Evolutionary conservation across 139 green algal genomes (phyloP).

Genomic region (Bryopsis sp.): DNA sequence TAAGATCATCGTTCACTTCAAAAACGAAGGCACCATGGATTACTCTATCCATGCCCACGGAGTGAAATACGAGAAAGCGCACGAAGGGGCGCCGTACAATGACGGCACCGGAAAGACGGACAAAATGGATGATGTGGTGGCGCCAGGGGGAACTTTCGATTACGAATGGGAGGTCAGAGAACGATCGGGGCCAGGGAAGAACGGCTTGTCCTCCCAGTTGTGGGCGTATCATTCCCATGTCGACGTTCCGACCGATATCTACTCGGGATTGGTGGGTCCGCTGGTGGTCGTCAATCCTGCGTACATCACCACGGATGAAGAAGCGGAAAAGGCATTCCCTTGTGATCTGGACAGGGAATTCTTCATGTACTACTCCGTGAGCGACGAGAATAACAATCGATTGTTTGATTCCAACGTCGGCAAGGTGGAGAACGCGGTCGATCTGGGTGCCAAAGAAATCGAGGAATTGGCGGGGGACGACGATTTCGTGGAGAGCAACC

Average conservation of each 20-base stretch:
- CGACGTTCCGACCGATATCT: slow-evolving; percentile 23
- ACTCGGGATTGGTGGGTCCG: slow-evolving; percentile 23
- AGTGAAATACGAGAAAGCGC: slow-evolving; percentile 22
- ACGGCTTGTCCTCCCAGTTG: slow-evolving; percentile 11
- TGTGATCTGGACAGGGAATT: slow-evolving; percentile 24
- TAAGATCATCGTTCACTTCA: slow-evolving; percentile 8
- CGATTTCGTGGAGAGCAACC: slow-evolving; percentile 22
- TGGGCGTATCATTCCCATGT: slow-evolving; percentile 25
- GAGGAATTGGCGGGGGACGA: slow-evolving; percentile 18
- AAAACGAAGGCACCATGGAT: slow-evolving; percentile 13
- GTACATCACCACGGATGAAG: slow-evolving; percentile 10
- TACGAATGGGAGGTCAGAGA: background rate
- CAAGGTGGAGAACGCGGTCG: background rate
- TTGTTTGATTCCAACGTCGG: slow-evolving; percentile 15
- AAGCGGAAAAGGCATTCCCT: background rate
- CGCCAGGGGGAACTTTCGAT: background rate
- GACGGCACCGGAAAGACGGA: background rate
- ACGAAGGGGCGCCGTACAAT: slow-evolving; percentile 18
- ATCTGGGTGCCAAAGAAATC: background rate
- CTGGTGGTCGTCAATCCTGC: slow-evolving; percentile 12
- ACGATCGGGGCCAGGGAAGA: background rate
- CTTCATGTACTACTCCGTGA: slow-evolving; percentile 27
- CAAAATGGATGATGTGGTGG: background rate
- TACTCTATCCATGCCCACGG: slow-evolving; percentile 21
- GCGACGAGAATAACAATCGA: slow-evolving; percentile 15